phyloP scores from a whole-genome alignment of 805 yeast genomes.

The Pichia exigua region DNA sequence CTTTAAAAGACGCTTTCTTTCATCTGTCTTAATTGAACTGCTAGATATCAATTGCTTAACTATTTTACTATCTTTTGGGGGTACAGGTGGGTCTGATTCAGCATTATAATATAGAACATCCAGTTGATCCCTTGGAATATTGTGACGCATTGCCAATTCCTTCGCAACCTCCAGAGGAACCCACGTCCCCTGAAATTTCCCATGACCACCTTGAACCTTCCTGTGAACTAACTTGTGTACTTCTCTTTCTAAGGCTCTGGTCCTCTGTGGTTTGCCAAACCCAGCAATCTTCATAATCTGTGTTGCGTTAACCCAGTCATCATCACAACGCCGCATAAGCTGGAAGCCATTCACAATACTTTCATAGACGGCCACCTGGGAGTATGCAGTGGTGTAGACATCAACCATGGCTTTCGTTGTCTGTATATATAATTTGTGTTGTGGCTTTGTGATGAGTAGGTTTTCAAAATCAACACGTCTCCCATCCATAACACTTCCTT shows the following conservation, averaged over 20 bases:
- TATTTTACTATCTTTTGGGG: conserved; percentile 4
- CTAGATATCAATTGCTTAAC: conserved; percentile 13
- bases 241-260: conserved; percentile 67
- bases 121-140: conserved; percentile 42
- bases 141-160: conserved; percentile 44
- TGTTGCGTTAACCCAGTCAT: conserved; percentile 91
- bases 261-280: conserved; percentile 71
- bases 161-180: conserved; percentile 63
- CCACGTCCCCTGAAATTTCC: conserved; percentile 84
- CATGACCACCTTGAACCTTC: conserved; percentile 81
- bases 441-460: background rate
- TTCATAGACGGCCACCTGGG: conserved; percentile 49
- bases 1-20: background rate
- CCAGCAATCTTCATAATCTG: conserved; percentile 74
- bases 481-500: background rate
- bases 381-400: conserved; percentile 39
- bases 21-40: background rate
- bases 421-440: background rate
- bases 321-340: conserved; percentile 82
- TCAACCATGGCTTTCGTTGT: conserved; percentile 1
- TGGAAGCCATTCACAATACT: conserved; percentile 64
- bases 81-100: conserved; percentile 38
- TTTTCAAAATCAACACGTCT: background rate
- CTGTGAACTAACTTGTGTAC: conserved; percentile 61
- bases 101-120: conserved; percentile 49